Base-by-base conservation (phyloP, 2,329 filamentous ascomycete species). In the Geosmithia flava region DNA sequence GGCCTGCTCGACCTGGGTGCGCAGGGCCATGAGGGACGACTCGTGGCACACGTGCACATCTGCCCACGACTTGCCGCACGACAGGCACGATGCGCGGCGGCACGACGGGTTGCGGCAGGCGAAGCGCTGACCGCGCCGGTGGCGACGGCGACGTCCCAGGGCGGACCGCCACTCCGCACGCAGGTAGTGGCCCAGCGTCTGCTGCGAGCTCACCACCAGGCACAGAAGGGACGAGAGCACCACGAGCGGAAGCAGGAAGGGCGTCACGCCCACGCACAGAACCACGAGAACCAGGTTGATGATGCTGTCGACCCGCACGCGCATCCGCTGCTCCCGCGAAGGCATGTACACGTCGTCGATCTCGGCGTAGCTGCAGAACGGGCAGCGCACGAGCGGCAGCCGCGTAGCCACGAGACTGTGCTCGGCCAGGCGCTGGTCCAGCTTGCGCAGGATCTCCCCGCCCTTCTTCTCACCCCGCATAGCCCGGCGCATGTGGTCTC, bases 21-120 rank as follows among this genome's bases (percentile, higher is more conserved):
- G 85, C 27, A 97, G 76, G 6, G 89, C 86, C 15, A 88, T 78
- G 46, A 85, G 79, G 42, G 85, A 82, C 1, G 85, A 87, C 59
- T 94, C 88, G 69, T 94, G 85, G 67, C 93, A 97, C 49, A 85
- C 78, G 64, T 98, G 93, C 2, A 91, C 82, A 60, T 97, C 89
- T 33, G 76, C 74, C 91, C 91, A 97, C 15, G 78, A 74, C 55
- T 91, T 91, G 52, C 74, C 72, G 63, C 93, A 98, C 41, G 78
- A 79, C 40, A 94, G 77, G 62, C 93, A 98, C 40, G 89, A 95
- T 7, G 74, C 61, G 3, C 81, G 80, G 13, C 60, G 61, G 62
- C 93, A 98, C 7, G 67, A 59, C 0, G 83, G 77, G 47, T 81
- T 82, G 47, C 75, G 81, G 63, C 93, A 97, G 27, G 70, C 71